Evolutionary conservation across 441 rosid species (phyloP), one percentile per base, ranked within the genome.

Genomic region (Pelargonium fulgidum): DNA sequence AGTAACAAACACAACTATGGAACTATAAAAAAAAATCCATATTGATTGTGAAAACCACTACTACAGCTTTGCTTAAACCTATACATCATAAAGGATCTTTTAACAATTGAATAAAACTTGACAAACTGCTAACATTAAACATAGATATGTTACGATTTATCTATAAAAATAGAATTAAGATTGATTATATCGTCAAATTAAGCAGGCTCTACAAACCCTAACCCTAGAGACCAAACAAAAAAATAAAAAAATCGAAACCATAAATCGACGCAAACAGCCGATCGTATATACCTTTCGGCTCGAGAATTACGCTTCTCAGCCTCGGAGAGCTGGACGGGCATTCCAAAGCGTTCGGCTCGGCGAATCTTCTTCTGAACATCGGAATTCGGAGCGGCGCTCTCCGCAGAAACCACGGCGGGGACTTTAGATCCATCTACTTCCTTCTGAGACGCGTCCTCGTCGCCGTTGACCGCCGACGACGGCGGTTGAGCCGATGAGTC

Each of bases 291-390:
- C 77, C 77, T 75, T 26, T 75, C 77, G 13, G 77, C 77, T 16
- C 77, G 70, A 70, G 77, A 63, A 56, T 68, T 67, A 2, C 78
- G 75, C 68, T 75, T 75, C 75, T 75, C 78, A 4, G 56, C 66
- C 70, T 75, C 78, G 39, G 78, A 71, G 62, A 75, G 24, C 65
- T 75, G 75, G 44, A 75, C 64, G 54, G 78, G 75, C 64, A 75
- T 59, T 13, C 78, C 78, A 12, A 75, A 75, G 48, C 78, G 58
- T 69, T 71, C 72, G 42, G 78, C 78, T 7, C 78, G 71, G 8
- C 72, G 78, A 2, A 75, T 75, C 75, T 71, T 75, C 26, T 62
- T 64, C 63, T n/a, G 36, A 19, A 71, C 64, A 16, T 75, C 78
- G 66, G 68, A 47, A 12, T 12, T 45, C 56, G 36, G 58, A 14